Percentiles rank a stretch among this genome's conserved stretches.
These are phyloP conservation scores for Digitaria exilis DNA, from an alignment of 202 grass and related monocot species.

Conservation along the genomic window DNA sequence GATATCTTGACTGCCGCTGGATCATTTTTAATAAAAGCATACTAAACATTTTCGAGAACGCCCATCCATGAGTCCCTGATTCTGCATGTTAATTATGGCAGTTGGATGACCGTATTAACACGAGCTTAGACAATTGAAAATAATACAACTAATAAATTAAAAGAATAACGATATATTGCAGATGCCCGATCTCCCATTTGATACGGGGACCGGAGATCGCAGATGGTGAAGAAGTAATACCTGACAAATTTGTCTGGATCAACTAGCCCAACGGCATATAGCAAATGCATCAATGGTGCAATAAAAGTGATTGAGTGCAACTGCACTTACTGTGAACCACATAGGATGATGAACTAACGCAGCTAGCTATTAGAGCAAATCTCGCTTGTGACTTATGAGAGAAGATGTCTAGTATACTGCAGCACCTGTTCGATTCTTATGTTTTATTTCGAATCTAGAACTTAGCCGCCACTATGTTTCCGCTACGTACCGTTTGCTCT, in stretches of 20 bases:
- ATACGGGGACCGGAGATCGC: background rate
- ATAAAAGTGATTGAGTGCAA: background rate
- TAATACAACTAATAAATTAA: background rate
- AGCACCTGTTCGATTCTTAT: too few species aligned
- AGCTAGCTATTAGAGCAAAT: too few species aligned
- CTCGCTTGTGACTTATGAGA: too few species aligned
- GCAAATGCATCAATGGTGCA: background rate
- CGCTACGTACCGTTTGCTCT: too few species aligned
- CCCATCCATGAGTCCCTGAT: background rate
- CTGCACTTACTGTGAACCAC: background rate
- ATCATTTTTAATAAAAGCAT: too few species aligned
- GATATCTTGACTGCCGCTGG: too few species aligned
- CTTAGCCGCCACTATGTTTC: too few species aligned
- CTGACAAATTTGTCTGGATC: background rate
- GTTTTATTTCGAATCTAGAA: too few species aligned
- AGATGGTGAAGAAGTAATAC: background rate
- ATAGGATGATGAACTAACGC: too few species aligned
- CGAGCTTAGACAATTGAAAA: background rate
- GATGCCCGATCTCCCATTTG: background rate
- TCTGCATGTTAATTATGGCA: background rate
- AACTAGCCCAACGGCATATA: background rate
- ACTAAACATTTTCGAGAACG: too few species aligned
- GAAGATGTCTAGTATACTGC: too few species aligned
- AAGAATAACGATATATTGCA: too few species aligned
- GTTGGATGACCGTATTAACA: background rate